Conservation (phyloP, 2,329 filamentous ascomycete genomes). For the Cytospora chrysosperma region DNA sequence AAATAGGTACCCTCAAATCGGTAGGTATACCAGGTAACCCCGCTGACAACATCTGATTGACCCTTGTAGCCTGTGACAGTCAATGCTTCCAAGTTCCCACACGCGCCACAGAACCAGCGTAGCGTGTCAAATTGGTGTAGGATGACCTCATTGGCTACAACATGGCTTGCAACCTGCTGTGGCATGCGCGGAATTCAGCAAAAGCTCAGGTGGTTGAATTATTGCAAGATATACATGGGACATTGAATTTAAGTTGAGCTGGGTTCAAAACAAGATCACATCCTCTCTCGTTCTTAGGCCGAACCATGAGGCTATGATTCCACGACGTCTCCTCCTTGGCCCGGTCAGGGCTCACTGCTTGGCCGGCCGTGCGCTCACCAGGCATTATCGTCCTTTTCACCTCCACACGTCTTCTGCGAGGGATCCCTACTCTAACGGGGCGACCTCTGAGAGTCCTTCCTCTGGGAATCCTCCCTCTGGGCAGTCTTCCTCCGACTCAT, state of each 20-base stretch:
- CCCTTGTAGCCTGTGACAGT: no score
- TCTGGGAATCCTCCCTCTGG: neutral
- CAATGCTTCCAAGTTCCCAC: neutral
- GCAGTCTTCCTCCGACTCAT: neutral
- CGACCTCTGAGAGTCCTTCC: no score
- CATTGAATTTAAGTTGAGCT: neutral
- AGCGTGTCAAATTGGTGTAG: slow-evolving; percentile 9
- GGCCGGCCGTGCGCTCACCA: slow-evolving; percentile 18
- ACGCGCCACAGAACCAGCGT: slow-evolving; percentile 4
- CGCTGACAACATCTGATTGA: no score
- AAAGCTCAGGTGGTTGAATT: neutral
- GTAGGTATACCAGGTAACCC: no score
- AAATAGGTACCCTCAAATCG: no score
- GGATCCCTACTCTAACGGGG: neutral
- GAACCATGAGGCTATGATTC: slow-evolving; percentile 35
- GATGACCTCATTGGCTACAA: slow-evolving; percentile 28
- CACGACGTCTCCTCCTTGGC: slow-evolving; percentile 34
- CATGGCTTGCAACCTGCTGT: neutral
- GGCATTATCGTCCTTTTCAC: neutral
- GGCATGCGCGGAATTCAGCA: slow-evolving; percentile 5
- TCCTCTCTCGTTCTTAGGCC: slow-evolving; percentile 13
- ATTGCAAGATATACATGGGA: no score
- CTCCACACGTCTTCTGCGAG: neutral
- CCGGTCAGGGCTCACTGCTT: slow-evolving; percentile 33
- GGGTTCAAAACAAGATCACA: slow-evolving; percentile 1